A percentile compares a stretch with the other conserved stretches of the same genome.
phyloP scores from a whole-genome alignment of 1,139 yeast genomes.

The Protomyces arabidopsidicola region DNA sequence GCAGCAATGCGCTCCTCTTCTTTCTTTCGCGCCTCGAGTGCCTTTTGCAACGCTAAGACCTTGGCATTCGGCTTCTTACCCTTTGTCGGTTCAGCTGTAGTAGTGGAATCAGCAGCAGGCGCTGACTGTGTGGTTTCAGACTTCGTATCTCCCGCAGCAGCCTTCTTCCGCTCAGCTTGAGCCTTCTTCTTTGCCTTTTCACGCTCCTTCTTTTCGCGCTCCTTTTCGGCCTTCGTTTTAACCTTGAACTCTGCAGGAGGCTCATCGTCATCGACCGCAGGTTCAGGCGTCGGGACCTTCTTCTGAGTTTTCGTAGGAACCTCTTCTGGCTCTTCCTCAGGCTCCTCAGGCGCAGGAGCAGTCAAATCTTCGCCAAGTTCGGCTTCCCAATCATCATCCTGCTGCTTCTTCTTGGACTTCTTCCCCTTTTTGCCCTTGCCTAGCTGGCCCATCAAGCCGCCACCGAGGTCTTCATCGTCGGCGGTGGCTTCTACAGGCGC shows the following conservation, averaged over 20 bases:
- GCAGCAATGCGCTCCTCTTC: slow-evolving; percentile 54
- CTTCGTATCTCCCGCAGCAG: slow-evolving; percentile 49
- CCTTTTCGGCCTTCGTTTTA: slow-evolving; percentile 95
- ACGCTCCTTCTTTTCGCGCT: slow-evolving; percentile 92
- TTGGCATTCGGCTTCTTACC: slow-evolving; percentile 28
- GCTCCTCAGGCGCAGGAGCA: slow-evolving; percentile 1
- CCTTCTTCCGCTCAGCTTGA: slow-evolving; percentile 55
- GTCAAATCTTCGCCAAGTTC: slow-evolving; percentile 29
- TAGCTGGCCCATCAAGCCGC: slow-evolving; percentile 21
- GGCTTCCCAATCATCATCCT: slow-evolving; percentile 30
- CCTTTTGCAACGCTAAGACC: slow-evolving; percentile 57
- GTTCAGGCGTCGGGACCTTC: slow-evolving; percentile 12
- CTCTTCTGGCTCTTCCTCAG: background rate
- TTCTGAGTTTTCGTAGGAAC: background rate
- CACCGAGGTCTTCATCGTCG: slow-evolving; percentile 20
- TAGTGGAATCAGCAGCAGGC: slow-evolving; percentile 29
- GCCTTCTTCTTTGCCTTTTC: slow-evolving; percentile 93
- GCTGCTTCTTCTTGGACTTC: slow-evolving; percentile 26
- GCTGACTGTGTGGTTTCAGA: slow-evolving; percentile 33
- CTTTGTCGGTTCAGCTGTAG: slow-evolving; percentile 44
- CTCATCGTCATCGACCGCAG: slow-evolving; percentile 4
- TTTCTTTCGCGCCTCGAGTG: slow-evolving; percentile 65
- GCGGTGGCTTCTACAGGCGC: slow-evolving; percentile 3
- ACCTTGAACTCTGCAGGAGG: slow-evolving; percentile 55
- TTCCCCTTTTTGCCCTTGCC: slow-evolving; percentile 28